A percentile compares a stretch with the other conserved stretches of the same genome.
phyloP scores from a whole-genome alignment of 768 basidiomycete species.

The Saitozyma podzolica region DNA sequence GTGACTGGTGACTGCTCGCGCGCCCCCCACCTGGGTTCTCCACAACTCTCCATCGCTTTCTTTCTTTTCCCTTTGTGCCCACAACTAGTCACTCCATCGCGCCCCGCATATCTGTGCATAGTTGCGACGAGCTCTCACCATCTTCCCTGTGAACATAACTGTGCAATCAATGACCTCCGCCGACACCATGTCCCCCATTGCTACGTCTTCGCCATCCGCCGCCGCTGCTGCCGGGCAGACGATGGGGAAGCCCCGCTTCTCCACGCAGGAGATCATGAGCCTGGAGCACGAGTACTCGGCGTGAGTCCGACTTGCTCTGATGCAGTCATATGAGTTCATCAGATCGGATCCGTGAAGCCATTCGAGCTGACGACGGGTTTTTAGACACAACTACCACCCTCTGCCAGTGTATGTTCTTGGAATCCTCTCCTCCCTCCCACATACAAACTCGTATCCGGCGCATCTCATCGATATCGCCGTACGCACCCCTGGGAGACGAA shows the following conservation, averaged over 20 bases:
- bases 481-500: no score
- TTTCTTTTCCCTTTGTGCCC: neutral
- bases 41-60: neutral
- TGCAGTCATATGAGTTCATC: conserved; percentile 21
- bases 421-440: no score
- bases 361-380: conserved; percentile 40
- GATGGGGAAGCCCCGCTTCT: conserved; percentile 32
- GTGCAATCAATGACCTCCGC: no score
- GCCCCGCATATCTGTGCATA: neutral
- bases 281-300: conserved; percentile 67
- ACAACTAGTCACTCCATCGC: neutral
- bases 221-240: neutral
- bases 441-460: no score
- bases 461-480: no score
- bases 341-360: conserved; percentile 20
- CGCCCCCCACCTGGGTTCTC: neutral
- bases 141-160: neutral
- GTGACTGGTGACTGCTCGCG: no score
- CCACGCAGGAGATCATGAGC: conserved; percentile 63
- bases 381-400: conserved; percentile 82
- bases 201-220: neutral
- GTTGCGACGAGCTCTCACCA: neutral
- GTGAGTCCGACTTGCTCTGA: conserved; percentile 20
- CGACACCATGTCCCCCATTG: neutral
- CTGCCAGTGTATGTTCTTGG: conserved; percentile 63